These are phyloP conservation scores for Cucurbita ficifolia DNA, from an alignment of 306 rosid species.

Conservation along the genomic window DNA sequence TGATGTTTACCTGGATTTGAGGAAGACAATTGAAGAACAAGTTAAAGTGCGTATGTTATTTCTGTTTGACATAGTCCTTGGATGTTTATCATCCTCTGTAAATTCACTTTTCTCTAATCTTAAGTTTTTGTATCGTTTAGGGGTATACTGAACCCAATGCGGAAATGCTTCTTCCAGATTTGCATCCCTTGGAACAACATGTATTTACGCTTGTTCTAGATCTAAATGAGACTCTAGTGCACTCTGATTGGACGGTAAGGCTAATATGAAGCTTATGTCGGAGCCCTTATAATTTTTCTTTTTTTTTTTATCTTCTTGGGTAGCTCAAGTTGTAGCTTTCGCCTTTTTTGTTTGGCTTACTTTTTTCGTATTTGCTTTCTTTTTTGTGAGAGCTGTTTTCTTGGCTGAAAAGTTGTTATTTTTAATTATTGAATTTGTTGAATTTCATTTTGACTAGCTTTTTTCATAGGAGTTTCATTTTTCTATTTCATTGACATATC, in stretches of 20 bases:
- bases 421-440: background rate
- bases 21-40: conserved; percentile 75
- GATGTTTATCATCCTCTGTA: background rate
- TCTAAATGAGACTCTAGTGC: conserved; percentile 82
- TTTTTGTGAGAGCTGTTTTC: background rate
- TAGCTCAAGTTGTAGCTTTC: background rate
- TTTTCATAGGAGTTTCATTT: background rate
- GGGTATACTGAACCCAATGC: conserved; percentile 75
- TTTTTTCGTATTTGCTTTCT: background rate
- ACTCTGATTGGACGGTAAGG: conserved; percentile 83
- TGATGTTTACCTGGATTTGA: conserved; percentile 63
- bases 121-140: conserved; percentile 21
- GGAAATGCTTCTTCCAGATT: conserved; percentile 95
- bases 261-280: background rate
- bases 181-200: conserved; percentile 69
- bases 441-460: background rate
- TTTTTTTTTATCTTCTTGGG: background rate
- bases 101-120: conserved; percentile 3
- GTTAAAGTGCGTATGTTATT: conserved; percentile 33
- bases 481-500: background rate
- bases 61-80: conserved; percentile 8
- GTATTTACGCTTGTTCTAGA: conserved; percentile 93
- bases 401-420: background rate
- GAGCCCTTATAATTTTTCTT: background rate
- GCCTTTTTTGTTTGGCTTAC: background rate